phyloP scores from a whole-genome alignment of 129 eudicot species.

The Pittosporum tobira region DNA sequence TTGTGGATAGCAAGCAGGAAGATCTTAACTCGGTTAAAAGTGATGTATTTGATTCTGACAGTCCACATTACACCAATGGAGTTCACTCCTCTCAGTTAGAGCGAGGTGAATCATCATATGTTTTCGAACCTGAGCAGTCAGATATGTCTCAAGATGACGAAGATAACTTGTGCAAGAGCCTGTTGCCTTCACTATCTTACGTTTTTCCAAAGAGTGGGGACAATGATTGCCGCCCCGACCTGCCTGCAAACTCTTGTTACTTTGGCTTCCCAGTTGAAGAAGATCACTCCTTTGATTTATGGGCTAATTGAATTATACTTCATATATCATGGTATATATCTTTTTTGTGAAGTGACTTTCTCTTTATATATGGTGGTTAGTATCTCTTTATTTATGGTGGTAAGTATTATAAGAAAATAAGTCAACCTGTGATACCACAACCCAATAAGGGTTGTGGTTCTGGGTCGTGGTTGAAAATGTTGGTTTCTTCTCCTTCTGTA shows the following conservation, averaged over 20 bases:
- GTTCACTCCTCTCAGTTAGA: conserved; percentile 40
- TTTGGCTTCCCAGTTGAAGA: conserved; percentile 53
- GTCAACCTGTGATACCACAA: conserved; percentile 1
- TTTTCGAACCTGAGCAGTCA: conserved; percentile 57
- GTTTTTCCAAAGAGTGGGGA: conserved; percentile 33
- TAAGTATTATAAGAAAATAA: conserved; percentile 1
- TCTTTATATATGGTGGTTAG: not conserved
- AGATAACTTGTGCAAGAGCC: conserved; percentile 33
- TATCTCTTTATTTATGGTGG: not conserved
- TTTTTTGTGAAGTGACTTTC: not conserved
- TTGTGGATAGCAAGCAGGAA: conserved; percentile 19
- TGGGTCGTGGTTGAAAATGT: not conserved
- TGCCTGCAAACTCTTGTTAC: conserved; percentile 36
- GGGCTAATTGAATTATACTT: conserved; percentile 52
- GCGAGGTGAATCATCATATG: conserved; percentile 42
- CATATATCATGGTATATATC: not conserved
- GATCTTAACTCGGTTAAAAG: conserved; percentile 26
- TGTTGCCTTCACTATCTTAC: conserved; percentile 24
- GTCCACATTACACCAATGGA: conserved; percentile 25
- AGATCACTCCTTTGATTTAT: conserved; percentile 52
- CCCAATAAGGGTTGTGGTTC: conserved; percentile 10
- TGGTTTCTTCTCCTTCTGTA: not conserved
- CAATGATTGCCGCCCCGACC: conserved; percentile 23
- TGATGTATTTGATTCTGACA: conserved; percentile 34
- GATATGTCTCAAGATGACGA: conserved; percentile 63